Evolutionary conservation across 805 yeast genomes (phyloP), one percentile per base, ranked within the genome.

Genomic region (Yarrowia alimentaria): DNA sequence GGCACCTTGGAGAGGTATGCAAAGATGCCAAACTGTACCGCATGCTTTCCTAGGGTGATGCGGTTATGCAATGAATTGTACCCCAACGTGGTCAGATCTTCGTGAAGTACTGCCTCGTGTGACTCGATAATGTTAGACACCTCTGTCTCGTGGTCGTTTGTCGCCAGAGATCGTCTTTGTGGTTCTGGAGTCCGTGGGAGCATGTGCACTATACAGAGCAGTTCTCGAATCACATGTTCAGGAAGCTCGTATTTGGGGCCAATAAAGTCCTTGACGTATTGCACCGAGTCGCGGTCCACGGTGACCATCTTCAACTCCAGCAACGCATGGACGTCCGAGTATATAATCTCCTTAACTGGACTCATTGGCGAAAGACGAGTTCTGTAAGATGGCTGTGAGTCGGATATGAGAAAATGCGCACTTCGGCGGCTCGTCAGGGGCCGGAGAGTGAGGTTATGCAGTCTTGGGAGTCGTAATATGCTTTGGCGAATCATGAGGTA

Each of bases 221-320:
- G 50, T 12, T 43, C 37, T 30, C 50, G 11, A 14, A 43, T 30
- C 6, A 21, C 21, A 4, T 21, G 16, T n/a, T 43, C 50, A 2
- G 50, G 50, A 17, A 43, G 37, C 28, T 16, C 18, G 30, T 12
- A 43, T 6, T 43, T 29, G 8, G 50, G 30, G 2, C 50, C 50
- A 5, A 43, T 43, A 22, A 43, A 43, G 21, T 30, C 18, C 29
- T 21, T 20, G 11, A 43, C 30, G 22, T 30, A 43, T 11, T 17
- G 16, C 7, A 43, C 30, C 11, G 50, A 30, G 5, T 43, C 50
- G 3, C 16, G 16, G 37, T 43, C 37, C 13, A 43, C 30, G 3
- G 22, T 30, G 20, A 30, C 30, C 47, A 40, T 40, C 10, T 40
- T 40, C 19, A 40, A 29, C 25, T 26, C 47, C 47, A 40, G 47